Conservation (phyloP, 306 rosid genomes). For the Medicago lupulina region DNA sequence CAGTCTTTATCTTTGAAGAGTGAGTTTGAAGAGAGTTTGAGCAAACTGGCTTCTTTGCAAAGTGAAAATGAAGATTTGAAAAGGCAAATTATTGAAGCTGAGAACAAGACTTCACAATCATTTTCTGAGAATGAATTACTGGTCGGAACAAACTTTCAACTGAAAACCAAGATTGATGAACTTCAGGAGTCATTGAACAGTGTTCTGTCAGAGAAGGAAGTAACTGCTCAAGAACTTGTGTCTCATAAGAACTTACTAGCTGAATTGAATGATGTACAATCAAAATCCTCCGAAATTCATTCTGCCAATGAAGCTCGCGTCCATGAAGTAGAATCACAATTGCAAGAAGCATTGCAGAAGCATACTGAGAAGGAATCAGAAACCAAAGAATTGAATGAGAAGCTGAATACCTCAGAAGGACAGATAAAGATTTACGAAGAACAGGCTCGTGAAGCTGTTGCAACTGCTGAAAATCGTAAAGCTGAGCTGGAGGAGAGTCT, state of each 20-base stretch:
- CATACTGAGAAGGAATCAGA: constrained; percentile 71
- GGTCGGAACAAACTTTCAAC: constrained; percentile 76
- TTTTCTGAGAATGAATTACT: constrained; percentile 76
- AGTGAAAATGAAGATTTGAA: constrained; percentile 71
- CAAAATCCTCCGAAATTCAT: constrained; percentile 71
- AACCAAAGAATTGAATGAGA: constrained; percentile 74
- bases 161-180: constrained; percentile 79
- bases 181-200: constrained; percentile 70
- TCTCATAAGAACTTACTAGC: constrained; percentile 67
- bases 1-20: constrained; percentile 56
- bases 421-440: constrained; percentile 61
- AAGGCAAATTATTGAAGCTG: constrained; percentile 58
- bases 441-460: constrained; percentile 57
- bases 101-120: constrained; percentile 67
- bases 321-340: constrained; percentile 60
- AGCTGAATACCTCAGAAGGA: constrained; percentile 56
- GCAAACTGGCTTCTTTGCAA: constrained; percentile 62
- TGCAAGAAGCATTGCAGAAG: constrained; percentile 66
- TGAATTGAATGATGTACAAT: constrained; percentile 69
- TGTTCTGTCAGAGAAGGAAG: constrained; percentile 71
- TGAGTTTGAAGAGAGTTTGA: constrained; percentile 61
- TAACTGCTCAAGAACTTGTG: constrained; percentile 59
- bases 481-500: constrained; percentile 67
- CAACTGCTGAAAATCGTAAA: constrained; percentile 51
- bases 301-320: constrained; percentile 55